Evolutionary conservation across 352 stramenopile genomes (phyloP), one percentile per base, ranked within the genome.

Genomic region (Globisporangium rhizosaccharum): DNA sequence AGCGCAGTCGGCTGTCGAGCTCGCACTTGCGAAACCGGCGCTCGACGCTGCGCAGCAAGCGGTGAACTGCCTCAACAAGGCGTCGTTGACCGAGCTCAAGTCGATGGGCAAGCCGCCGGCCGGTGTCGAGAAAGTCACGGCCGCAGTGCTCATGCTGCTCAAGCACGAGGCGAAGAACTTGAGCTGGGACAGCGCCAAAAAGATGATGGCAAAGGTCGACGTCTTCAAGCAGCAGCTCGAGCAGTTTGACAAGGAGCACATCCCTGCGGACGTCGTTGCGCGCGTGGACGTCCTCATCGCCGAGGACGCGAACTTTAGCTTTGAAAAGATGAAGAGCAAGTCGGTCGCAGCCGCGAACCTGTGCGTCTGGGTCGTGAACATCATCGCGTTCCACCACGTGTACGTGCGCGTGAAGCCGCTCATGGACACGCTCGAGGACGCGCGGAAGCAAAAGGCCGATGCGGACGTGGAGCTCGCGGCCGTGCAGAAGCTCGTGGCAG

Each of bases 141-240:
- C 85, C 8, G 87, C 87, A 0, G 73, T 97, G 36, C 67, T 97
- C 1, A 96, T 98, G 68, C 88, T 97, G 71, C 49, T 97, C n/a
- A 97, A 97, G 70, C 83, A 90, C 46, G 90, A 97, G 66, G 97
- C 90, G 39, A 94, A 94, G 56, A 96, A 97, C 61, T 96, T 98
- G 49, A 90, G 82, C 46, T 98, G 91, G 91, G 92, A 98, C 42
- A 97, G 96, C 60, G 91, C 91, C 12, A 98, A 97, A 75, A 97
- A 97, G 64, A 97, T 98, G 91, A 98, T 97, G 91, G 91, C 91
- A 2, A 97, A 97, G 41, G 83, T 96, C 14, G 90, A 97, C 59
- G 75, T 88, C 6, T 98, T 98, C 72, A 97, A 97, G 72, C 71
- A 91, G 41, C 73, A 82, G 39, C 70, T 98, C 2, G 87, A 97